Base-by-base conservation (phyloP, 108 stramenopile genomes). In the Skeletonema tropicum region DNA sequence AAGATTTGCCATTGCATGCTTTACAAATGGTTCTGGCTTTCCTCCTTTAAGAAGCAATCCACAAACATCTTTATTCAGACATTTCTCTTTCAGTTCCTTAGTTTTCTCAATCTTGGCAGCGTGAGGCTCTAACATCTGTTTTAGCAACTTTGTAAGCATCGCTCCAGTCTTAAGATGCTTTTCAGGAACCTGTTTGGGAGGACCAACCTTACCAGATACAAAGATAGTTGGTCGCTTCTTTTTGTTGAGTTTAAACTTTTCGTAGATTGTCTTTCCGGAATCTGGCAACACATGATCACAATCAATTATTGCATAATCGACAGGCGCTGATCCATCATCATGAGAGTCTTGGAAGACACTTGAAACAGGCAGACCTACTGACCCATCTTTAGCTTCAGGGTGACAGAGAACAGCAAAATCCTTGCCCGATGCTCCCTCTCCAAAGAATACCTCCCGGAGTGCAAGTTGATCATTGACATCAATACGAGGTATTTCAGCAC, bases 101-200 rank as follows among this genome's bases (percentile, higher is more conserved):
- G 93, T 89, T 36, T 88, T 94, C 77, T 94, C 93, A 68, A 94
- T 92, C 76, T 94, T 94, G 33, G 88, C 91, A n/a, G 90, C 91
- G 57, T 85, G 85, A 12, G 88, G 89, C 68, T 89, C 91, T 48
- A 94, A 59, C 77, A 92, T 81, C 30, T 83, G 83, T 58, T 87
- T 87, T 30, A 94, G 55, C 19, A 85, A 68, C 71, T 94, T 94
- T 3, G 87, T 88, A 11, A 94, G 80, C 91, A 92, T 92, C 25
- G 75, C 61, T 10, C 93, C 93, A 17, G 93, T 94, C 68, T 94
- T 94, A 15, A 94, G 75, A 70, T 89, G 84, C 70, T 92, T 92
- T 21, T 84, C 72, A 33, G 89, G 90, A n/a, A 94, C 79, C 74
- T 94, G 93, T 55, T 87, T 89, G 35, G 93, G 93, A 19, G 85